Evolutionary conservation across 371 early-diverging fungal genomes (phyloP), one percentile per base, ranked within the genome.

Genomic region (Mortierella sp.): DNA sequence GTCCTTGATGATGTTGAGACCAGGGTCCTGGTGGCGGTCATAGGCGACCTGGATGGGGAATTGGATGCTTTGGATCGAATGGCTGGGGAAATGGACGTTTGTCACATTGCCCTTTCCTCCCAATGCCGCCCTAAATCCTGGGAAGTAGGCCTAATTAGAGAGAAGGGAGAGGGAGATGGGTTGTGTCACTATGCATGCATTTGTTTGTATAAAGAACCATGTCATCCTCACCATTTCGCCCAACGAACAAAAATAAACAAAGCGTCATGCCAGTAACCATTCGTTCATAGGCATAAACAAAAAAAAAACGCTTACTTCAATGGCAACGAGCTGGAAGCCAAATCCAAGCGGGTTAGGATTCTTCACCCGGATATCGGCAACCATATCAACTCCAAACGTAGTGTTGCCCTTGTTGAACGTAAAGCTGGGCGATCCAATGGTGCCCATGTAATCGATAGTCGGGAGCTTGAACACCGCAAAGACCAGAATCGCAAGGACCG

Each of bases 281-380:
- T 6, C 43, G 43, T 40, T 6, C 43, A 40, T 40, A 40, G 43
- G 6, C 43, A 40, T 40, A 2, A 4, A 40, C 6, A 40, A 50
- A 69, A n/a, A 40, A 44, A 26, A 44, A 28, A 13, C n/a, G 26
- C 81, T 77, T 88, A 91, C 92, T 73, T 87, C 88, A 37, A 89
- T 89, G n/a, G 76, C 79, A 70, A 91, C 80, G 14, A 80, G 75
- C 2, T 88, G 86, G 77, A 92, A 90, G 31, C 88, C 90, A 71
- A 91, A 79, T 13, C 91, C 86, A 73, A 90, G 89, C 21, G 91
- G 89, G 73, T 92, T 92, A 14, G 91, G 91, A 70, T 92, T 92
- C 59, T 90, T 77, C 31, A 92, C 91, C n/a, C 79, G 74, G 53
- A 92, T 89, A n/a, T 84, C 81, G n/a, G 85, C 81, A 0, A 78